Base-by-base conservation (phyloP, 495 filamentous ascomycete genomes). In the Filosporella fistucella region DNA sequence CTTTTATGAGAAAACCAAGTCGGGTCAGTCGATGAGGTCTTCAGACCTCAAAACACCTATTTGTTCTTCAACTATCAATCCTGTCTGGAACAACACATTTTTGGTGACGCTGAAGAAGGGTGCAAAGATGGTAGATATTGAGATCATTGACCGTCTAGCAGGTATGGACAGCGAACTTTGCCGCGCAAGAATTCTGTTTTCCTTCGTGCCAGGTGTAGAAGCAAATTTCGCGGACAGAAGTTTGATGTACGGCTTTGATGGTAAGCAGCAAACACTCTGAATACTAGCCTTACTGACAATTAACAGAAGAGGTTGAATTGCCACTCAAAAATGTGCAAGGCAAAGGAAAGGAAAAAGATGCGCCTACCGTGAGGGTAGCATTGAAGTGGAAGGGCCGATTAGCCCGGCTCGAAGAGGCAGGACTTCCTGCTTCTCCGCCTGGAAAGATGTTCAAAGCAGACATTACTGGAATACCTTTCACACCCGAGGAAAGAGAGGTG, bases 371-470 rank as follows among this genome's bases (percentile, higher is more conserved):
- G 3, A 28, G 25, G 22, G 3, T 49, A 13, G 36, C 17, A 4
- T n/a, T 52, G 24, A 38, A 45, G 16, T 52, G 49, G 49, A 4
- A 7, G 21, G 49, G 49, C n/a, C 33, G 49, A 3, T 18, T 36
- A 10, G 16, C 2, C 3, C 16, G 16, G 22, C 22, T 52, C 3
- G 33, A 52, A 18, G 28, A 40, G 20, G 21, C 21, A 12, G 41
- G 34, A 3, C 21, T 42, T 7, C 42, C 37, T 3, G 36, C 43
- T 11, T 8, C 8, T 3, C 42, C 42, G 4, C 50, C 43, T 20
- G 50, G 50, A 4, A 52, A 52, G 36, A 47, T 52, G 50, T 52
- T 47, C 26, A 23, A 36, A 28, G 12, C 13, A 6, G 36, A 47
- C 28, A 16, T 22, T 32, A 25, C 33, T 7, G 43, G 16, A 6